Base-by-base conservation (phyloP, 2,329 filamentous ascomycete genomes). In the Phialocephala subalpina region DNA sequence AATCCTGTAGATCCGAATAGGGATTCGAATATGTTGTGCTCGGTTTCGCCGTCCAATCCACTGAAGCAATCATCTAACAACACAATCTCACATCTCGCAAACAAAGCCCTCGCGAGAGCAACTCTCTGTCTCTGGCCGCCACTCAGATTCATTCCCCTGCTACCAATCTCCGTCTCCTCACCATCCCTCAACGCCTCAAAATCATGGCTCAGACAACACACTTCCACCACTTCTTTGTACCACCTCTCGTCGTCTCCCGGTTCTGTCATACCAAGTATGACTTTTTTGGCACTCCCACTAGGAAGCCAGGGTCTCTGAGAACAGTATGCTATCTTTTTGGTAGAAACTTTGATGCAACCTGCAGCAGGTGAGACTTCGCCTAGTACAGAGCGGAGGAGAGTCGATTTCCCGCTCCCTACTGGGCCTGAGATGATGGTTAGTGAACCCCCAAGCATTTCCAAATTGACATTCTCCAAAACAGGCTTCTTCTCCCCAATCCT, bases 1-100 rank as follows among this genome's bases (percentile, higher is more conserved):
- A 86, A 63, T 0, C 85, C 84, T 3, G 73, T 64, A 2, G 69
- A 45, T 0, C 80, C 79, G 3, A 86, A 71, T 0, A 86, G 73
- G 3, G 77, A 76, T 11, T 78, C 71, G 42, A 85, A 82, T 3
- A 86, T 75, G 1, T 74, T 68, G 7, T 77, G 70, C 12, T 81
- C 76, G 0, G 84, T 87, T 3, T 78, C 73, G 1, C 77, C 75
- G 64, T 84, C 83, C 1, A 85, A 75, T 0, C 78, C 80, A 57
- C 82, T 82, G 40, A 85, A 79, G 0, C 78, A 73, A 60, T 86
- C 82, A 63, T 86, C 83, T 0, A 86, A 70, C 2, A 86, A 36
- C 0, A 83, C 20, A 0, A 84, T 72, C 1, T 77, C 70, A 7
- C 72, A 75, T 9, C 76, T 68, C 0, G 80, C 76, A 64, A 83